phyloP scores from a whole-genome alignment of 2,329 filamentous ascomycete species.

The Elsinoe necatrix region DNA sequence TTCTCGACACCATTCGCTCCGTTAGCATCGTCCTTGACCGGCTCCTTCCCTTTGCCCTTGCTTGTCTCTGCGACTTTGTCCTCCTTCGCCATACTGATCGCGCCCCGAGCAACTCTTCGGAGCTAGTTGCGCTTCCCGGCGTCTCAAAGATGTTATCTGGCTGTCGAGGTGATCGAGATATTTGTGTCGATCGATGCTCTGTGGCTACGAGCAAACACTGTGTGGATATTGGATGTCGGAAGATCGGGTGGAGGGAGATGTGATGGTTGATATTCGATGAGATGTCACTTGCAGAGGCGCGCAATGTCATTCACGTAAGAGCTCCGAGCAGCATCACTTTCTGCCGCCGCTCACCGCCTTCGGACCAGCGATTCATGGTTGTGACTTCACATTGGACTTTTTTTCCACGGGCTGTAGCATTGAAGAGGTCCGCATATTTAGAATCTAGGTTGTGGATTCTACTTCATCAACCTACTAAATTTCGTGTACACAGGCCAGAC shows the following conservation, averaged over 20 bases:
- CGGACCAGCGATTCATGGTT: conserved; percentile 13
- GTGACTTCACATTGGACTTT: conserved; percentile 4
- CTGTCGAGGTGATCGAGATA: not conserved
- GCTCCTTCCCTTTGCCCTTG: conserved; percentile 94
- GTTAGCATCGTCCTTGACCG: conserved; percentile 41
- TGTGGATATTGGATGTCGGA: conserved; percentile 23
- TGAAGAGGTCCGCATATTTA: too few relatives aligned
- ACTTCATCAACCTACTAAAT: too few relatives aligned
- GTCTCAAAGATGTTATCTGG: not conserved
- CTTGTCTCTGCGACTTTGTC: conserved; percentile 75
- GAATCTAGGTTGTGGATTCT: too few relatives aligned
- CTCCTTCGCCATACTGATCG: conserved; percentile 74
- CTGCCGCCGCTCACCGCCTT: conserved; percentile 17
- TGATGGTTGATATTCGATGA: not conserved
- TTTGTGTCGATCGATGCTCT: too few relatives aligned
- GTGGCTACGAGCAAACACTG: not conserved
- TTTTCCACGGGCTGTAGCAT: not conserved
- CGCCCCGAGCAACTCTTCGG: not conserved
- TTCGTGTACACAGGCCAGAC: too few relatives aligned
- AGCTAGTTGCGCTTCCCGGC: not conserved
- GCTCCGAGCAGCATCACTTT: conserved; percentile 8
- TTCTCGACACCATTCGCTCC: conserved; percentile 47
- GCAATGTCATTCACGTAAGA: conserved; percentile 12
- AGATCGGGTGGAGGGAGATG: conserved; percentile 23
- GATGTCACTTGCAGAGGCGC: not conserved